Evolutionary conservation across 2,329 filamentous ascomycete genomes (phyloP), one percentile per base, ranked within the genome.

Genomic region (Exophiala aquamarina): DNA sequence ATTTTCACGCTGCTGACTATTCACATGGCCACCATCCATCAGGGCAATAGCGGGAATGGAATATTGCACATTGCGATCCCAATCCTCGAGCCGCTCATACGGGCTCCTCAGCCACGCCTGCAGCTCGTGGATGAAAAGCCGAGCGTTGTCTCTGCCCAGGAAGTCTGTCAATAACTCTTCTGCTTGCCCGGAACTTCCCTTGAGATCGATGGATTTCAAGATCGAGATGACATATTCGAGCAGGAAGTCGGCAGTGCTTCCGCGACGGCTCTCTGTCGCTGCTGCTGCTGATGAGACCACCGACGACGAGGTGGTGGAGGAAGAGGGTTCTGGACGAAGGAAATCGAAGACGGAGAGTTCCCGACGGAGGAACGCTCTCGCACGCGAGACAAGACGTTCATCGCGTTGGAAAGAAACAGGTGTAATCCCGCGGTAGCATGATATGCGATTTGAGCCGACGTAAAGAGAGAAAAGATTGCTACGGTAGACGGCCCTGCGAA

Each of bases 201-300:
- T 89, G 3, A 91, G 76, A 61, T 95, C 89, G 13, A 93, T 81
- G 0, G 83, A 88, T 64, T 88, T 91, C 49, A 96, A 69, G 17
- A 96, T 86, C 8, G 86, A 86, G 32, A 96, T 70, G 43, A 95
- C 81, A 64, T 94, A 95, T 61, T 94, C 88, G 8, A 96, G 76
- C 9, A 96, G 67, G 53, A 91, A 95, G 61, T 95, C 90, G 6
- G 86, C 81, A 60, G 91, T 92, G 56, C 80, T 84, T 4, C 77
- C 77, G 32, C 80, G 70, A 29, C 77, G 70, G 4, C 10, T 19
- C 4, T 8, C 50, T 28, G 31, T 39, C 11, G 47, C 29, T 4
- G 9, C 36, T 10, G 40, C 21, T 29, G 18, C n/a, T 3, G 43
- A 43, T 7, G 47, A 26, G 32, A 26, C 36, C 57, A 61, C 44